Evolutionary conservation across 176 grass and related monocot genomes (phyloP).

Genomic region (Musa troglodytarum): DNA sequence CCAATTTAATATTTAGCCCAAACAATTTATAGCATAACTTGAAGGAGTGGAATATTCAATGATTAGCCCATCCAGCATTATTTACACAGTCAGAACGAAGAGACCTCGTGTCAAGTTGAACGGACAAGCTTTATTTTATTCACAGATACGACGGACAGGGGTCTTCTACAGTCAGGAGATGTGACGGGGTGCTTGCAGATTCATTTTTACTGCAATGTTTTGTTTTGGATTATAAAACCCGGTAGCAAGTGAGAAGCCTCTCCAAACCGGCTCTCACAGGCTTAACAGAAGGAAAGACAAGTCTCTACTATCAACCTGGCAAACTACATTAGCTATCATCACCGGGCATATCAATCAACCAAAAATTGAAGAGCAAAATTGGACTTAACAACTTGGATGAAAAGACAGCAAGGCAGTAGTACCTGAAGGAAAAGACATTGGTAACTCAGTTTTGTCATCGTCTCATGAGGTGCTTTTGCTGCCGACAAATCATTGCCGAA

Average conservation of each 20-base stretch:
- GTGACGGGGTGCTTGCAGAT: too few relatives aligned
- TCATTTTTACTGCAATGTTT: too few relatives aligned
- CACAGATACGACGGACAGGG: too few relatives aligned
- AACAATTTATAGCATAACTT: background rate
- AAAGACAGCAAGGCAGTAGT: background rate
- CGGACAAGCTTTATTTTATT: background rate
- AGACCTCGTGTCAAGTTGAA: background rate
- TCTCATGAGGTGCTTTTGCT: slow-evolving; percentile 22
- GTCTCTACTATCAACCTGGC: too few relatives aligned
- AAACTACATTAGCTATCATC: background rate
- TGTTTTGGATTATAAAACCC: too few relatives aligned
- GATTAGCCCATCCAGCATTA: background rate
- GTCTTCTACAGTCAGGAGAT: too few relatives aligned
- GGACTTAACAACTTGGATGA: background rate
- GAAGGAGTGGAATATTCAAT: background rate
- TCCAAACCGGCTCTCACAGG: background rate
- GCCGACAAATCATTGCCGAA: slow-evolving; percentile 40
- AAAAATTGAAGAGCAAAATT: slow-evolving; percentile 1
- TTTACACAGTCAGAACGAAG: background rate
- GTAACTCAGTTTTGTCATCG: slow-evolving; percentile 21
- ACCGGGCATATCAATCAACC: background rate
- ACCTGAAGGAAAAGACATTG: slow-evolving; percentile 51
- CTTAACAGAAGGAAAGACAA: background rate
- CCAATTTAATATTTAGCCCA: background rate
- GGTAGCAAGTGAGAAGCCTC: background rate